Base-by-base conservation (phyloP, 2,329 filamentous ascomycete species). In the Fusarium decemcellulare region DNA sequence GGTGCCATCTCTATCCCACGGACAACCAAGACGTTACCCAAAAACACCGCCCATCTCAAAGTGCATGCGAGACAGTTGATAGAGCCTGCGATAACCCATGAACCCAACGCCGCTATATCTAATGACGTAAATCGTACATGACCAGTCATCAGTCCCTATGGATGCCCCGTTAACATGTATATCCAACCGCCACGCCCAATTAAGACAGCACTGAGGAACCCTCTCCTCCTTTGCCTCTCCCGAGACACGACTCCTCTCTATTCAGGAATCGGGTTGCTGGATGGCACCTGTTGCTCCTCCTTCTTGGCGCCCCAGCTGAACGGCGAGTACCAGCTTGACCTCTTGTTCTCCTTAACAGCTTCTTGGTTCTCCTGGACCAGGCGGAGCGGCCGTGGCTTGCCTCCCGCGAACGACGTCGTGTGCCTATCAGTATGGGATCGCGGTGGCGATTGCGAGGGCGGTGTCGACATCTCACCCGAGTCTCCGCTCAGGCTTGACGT, bases 351-450 rank as follows among this genome's bases (percentile, higher is more conserved):
- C 72, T 85, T 84, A 64, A 83, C 80, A 3, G 76, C 77, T 53
- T 88, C 87, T 23, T 81, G 79, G 70, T 91, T 91, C 81, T 97
- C 93, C 80, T 96, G 93, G 48, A 98, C 94, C 32, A 99, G 86
- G 15, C 95, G 88, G 70, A 99, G 83, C 8, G 95, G 95, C 37
- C 95, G 88, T 62, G 97, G 90, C 80, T 96, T 96, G 46, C 89
- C 89, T 5, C 87, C 88, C 59, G 88, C 81, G 67, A 88, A 88
- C 2, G 73, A 74, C 27, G 86, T 89, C 39, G 85, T 88, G 63
- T 83, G 82, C 78, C 88, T 88, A 74, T 90, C 86, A 63, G 80
- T 80, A 65, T 85, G 81, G 30, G 80, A 79, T 48, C 79, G 78
- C 11, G 88, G 84, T 15, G 89, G 89, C 30, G 88, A 88, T 81